phyloP scores from a whole-genome alignment of 768 basidiomycete species.

The Lyophyllum decastes region DNA sequence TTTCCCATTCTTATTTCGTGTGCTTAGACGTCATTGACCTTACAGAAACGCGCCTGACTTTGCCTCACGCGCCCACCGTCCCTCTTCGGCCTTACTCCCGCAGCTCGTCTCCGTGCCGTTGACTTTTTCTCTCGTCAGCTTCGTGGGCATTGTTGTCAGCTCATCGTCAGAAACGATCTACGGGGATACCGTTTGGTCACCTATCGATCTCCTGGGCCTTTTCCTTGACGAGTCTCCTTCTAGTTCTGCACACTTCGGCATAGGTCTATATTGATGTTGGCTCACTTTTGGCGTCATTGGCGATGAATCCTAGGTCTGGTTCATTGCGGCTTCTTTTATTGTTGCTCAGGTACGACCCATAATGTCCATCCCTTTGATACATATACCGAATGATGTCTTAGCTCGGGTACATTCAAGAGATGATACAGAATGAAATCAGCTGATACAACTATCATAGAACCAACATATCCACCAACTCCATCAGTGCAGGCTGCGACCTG shows the following conservation, averaged over 20 bases:
- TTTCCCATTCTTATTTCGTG: conserved; percentile 60
- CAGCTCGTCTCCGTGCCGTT: conserved; percentile 74
- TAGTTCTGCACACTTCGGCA: conserved; percentile 67
- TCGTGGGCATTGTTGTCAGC: conserved; percentile 81
- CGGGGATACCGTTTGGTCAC: conserved; percentile 78
- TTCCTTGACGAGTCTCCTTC: conserved; percentile 69
- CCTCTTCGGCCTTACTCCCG: conserved; percentile 60
- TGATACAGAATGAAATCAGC: background rate
- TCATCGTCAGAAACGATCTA: conserved; percentile 77
- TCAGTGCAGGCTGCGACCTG: conserved; percentile 82
- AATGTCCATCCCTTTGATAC: background rate
- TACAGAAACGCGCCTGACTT: conserved; percentile 43
- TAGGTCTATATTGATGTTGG: conserved; percentile 21
- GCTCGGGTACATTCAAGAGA: background rate
- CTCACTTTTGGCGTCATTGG: background rate
- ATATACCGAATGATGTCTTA: background rate
- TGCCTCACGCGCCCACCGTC: conserved; percentile 60
- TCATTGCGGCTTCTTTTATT: conserved; percentile 78
- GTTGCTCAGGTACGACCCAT: conserved; percentile 59
- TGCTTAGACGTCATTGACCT: background rate
- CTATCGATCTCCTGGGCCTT: conserved; percentile 66
- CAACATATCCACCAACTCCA: conserved; percentile 81
- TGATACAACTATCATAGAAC: conserved; percentile 42
- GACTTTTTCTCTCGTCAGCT: conserved; percentile 72
- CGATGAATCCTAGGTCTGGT: conserved; percentile 55